Base-by-base conservation (phyloP, 441 rosid genomes). In the Jatropha podagrica region DNA sequence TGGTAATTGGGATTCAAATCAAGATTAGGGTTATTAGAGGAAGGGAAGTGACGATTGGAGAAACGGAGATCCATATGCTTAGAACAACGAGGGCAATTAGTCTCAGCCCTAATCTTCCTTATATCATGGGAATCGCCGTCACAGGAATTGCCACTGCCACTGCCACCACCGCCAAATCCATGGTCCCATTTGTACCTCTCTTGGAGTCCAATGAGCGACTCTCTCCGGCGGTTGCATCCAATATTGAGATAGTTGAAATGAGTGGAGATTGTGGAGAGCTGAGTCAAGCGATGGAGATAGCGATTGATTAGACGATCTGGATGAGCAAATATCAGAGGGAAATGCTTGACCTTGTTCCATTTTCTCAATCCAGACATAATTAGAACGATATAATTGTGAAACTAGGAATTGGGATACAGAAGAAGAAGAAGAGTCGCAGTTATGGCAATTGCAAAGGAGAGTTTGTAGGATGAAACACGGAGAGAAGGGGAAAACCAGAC, bases 1-100 rank as follows among this genome's bases (percentile, higher is more conserved):
- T 63, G 56, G 32, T 32, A 32, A 49, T 52, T 65, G 7, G 55
- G 83, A 83, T 51, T 63, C 48, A 32, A 48, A 51, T 74, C 77
- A 41, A 74, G 83, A 74, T 77, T 77, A 15, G 73, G 72, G 54
- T 56, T 55, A 37, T 42, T 58, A 63, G 65, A 76, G 72, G 81
- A 71, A 69, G 84, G 85, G 54, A 83, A 79, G 23, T 83, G 86
- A 71, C 87, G 88, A 75, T 86, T 88, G 42, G 94, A 90, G 88
- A 91, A 93, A 66, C 90, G 83, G 78, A 91, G 92, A 86, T 91
- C 93, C 92, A 93, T 86, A 73, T 87, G 89, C 71, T 90, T 89
- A 4, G 94, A 91, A 76, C 98, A 95, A 12, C 93, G 91, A 27
- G 99, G 99, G 72, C 99, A 95, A 76, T 91, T 89, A 2, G 92